Evolutionary conservation across 495 filamentous ascomycete species (phyloP).

Genomic region (Penicillium coffeae): DNA sequence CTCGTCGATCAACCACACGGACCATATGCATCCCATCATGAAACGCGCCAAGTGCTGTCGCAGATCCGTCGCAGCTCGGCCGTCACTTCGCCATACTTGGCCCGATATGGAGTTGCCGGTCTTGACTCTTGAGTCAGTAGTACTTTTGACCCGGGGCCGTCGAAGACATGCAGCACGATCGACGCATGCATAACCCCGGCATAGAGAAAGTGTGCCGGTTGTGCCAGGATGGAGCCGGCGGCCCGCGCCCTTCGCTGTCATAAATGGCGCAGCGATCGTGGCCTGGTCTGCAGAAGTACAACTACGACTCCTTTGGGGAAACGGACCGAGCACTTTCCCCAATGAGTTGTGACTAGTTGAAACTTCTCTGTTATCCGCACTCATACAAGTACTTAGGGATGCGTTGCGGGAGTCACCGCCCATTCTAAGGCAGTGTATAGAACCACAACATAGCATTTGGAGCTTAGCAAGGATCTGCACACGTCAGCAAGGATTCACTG

Average conservation of each 20-base stretch:
- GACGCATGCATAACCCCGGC: neutral
- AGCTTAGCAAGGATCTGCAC: too few species aligned
- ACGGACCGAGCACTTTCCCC: too few species aligned
- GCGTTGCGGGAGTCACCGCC: too few species aligned
- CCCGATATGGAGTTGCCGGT: neutral
- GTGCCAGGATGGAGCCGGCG: neutral
- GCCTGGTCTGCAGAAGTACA: too few species aligned
- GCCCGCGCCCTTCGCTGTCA: neutral
- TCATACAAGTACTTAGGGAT: too few species aligned
- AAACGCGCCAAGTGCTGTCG: conserved; percentile 23
- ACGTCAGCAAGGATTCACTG: too few species aligned
- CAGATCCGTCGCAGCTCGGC: conserved; percentile 19
- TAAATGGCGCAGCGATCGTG: neutral
- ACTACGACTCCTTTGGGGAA: too few species aligned
- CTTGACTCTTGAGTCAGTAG: neutral
- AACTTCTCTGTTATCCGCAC: too few species aligned
- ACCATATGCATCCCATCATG: conserved; percentile 22
- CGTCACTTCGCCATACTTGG: neutral
- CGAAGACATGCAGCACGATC: neutral
- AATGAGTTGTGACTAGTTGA: too few species aligned
- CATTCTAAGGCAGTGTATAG: too few species aligned
- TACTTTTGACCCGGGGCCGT: neutral
- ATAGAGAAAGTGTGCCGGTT: neutral
- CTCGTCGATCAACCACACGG: conserved; percentile 18
- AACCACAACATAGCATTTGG: too few species aligned